Evolutionary conservation across 371 early-diverging fungal genomes (phyloP).

Genomic region (Apophysomyces trapeziformis): DNA sequence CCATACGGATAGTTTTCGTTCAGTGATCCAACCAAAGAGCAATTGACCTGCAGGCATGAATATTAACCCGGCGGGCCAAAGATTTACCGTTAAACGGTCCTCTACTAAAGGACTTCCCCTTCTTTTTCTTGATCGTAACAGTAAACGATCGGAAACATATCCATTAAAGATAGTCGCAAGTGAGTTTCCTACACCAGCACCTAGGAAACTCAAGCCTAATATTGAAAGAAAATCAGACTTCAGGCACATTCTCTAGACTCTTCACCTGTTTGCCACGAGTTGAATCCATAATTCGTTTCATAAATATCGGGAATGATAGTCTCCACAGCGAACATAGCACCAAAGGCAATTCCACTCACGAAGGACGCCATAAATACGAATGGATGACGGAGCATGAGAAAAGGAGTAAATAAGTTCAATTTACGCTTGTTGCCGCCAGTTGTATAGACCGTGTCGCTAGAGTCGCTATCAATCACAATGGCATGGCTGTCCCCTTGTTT

Average conservation of each 20-base stretch:
- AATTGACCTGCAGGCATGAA: slow-evolving; percentile 50
- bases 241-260: neutral
- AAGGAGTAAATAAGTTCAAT: slow-evolving; percentile 35
- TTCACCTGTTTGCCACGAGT: slow-evolving; percentile 42
- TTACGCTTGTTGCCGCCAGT: neutral
- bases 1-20: slow-evolving; percentile 39
- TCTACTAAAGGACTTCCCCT: slow-evolving; percentile 26
- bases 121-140: slow-evolving; percentile 26
- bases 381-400: slow-evolving; percentile 49
- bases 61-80: slow-evolving; percentile 42
- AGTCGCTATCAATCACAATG: neutral
- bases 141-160: slow-evolving; percentile 26
- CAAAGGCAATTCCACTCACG: slow-evolving; percentile 56
- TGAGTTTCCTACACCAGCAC: slow-evolving; percentile 50
- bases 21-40: slow-evolving; percentile 54
- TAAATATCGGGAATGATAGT: slow-evolving; percentile 44
- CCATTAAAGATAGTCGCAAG: slow-evolving; percentile 36
- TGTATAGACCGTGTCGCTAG: neutral
- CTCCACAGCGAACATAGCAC: slow-evolving; percentile 51
- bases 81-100: slow-evolving; percentile 30
- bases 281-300: slow-evolving; percentile 36
- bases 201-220: slow-evolving; percentile 42
- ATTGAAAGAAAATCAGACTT: too few species aligned
- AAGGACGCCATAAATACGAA: slow-evolving; percentile 50
- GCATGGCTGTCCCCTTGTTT: neutral